These are phyloP conservation scores for Moniliella sp. DNA, from an alignment of 1,284 basidiomycete genomes.

Conservation along the genomic window DNA sequence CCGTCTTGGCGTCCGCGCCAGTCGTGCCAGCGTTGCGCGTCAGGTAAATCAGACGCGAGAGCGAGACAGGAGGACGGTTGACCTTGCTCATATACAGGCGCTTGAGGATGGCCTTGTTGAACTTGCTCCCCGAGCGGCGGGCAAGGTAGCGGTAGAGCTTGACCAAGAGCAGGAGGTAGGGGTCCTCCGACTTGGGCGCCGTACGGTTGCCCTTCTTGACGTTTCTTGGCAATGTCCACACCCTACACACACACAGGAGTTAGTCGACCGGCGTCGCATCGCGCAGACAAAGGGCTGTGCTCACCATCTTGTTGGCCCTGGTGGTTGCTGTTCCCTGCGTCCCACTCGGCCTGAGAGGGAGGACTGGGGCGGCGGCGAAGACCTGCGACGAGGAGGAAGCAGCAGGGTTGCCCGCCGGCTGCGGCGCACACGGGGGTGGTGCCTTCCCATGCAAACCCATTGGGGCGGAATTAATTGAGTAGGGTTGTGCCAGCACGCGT, in stretches of 20 bases:
- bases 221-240: conserved; percentile 92
- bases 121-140: conserved; percentile 77
- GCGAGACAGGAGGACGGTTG: conserved; percentile 86
- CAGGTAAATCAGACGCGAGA: conserved; percentile 30
- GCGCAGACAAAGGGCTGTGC: no score
- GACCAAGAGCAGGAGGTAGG: conserved; percentile 89
- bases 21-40: conserved; percentile 29
- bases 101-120: conserved; percentile 95
- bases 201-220: conserved; percentile 91
- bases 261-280: no score
- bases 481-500: no score
- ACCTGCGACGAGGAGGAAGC: conserved; percentile 4
- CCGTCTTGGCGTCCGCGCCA: conserved; percentile 42
- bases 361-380: no score
- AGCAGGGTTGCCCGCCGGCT: no score
- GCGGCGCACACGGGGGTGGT: no score
- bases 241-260: no score
- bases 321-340: no score
- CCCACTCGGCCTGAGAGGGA: no score
- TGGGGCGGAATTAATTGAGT: no score
- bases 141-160: conserved; percentile 99
- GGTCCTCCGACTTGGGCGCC: conserved; percentile 94
- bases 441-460: no score
- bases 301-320: conserved; percentile 6
- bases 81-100: conserved; percentile 88